Percentiles rank a stretch among this genome's conserved stretches.
Conservation (phyloP, 805 yeast species). For the Wickerhamomyces chaumierensis region DNA sequence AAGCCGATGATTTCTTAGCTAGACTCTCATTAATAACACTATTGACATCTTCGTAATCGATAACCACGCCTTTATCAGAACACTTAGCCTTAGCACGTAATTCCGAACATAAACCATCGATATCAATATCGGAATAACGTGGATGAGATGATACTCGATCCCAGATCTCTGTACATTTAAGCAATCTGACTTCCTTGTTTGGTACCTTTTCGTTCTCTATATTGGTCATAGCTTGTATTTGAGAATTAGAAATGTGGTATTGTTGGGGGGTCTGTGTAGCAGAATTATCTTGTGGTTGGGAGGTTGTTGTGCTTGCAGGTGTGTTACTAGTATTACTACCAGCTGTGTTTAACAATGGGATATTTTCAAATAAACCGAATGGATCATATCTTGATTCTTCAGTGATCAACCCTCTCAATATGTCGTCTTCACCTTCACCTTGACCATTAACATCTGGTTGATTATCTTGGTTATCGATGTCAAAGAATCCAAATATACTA, state of each 20-base stretch:
- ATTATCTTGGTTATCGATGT: constrained; percentile 4
- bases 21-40: constrained; percentile 24
- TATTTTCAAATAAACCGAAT: constrained; percentile 21
- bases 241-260: too few species aligned
- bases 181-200: constrained; percentile 43
- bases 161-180: constrained; percentile 91
- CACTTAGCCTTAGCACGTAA: constrained; percentile 90
- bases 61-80: constrained; percentile 84
- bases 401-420: constrained; percentile 32
- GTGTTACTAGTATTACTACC: constrained; percentile 1
- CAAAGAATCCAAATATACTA: constrained; percentile 7
- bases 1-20: too few species aligned
- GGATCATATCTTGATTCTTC: constrained; percentile 53
- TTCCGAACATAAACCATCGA: constrained; percentile 87
- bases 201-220: constrained; percentile 39
- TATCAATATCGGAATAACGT: constrained; percentile 82
- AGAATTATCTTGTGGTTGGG: background rate
- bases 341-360: constrained; percentile 3
- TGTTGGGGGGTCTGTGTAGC: background rate
- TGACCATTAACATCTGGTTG: too few species aligned
- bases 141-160: constrained; percentile 93
- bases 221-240: too few species aligned
- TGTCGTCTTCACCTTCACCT: constrained; percentile 23
- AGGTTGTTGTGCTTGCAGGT: background rate
- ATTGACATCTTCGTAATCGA: constrained; percentile 72